A percentile compares a stretch with the other conserved stretches of the same genome.
These are phyloP conservation scores for Chondrostereum purpureum DNA, from an alignment of 1,284 basidiomycete genomes.

Conservation along the genomic window DNA sequence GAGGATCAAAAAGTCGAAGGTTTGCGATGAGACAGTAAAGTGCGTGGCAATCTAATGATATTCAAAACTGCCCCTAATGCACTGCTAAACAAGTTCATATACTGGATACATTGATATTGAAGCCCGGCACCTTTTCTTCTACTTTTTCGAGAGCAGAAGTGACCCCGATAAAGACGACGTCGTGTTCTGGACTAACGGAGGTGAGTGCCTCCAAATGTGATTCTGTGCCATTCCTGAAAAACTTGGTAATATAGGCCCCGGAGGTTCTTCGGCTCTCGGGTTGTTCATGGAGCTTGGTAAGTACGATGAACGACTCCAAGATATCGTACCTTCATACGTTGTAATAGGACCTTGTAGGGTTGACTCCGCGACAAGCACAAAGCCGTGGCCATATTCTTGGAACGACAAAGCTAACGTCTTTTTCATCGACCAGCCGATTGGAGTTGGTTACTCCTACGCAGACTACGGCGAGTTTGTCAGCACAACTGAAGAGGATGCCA, in stretches of 20 bases:
- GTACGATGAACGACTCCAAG: not conserved
- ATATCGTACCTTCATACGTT: not conserved
- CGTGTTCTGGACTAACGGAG: conserved; percentile 50
- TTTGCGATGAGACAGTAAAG: conserved; percentile 42
- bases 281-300: conserved; percentile 46
- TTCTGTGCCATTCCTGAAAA: not conserved
- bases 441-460: conserved; percentile 64
- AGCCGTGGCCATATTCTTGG: conserved; percentile 57
- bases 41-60: no score
- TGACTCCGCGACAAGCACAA: conserved; percentile 28
- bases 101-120: conserved; percentile 43
- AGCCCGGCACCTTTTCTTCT: conserved; percentile 64
- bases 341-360: conserved; percentile 23
- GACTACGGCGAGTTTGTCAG: conserved; percentile 51
- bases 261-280: conserved; percentile 37
- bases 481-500: conserved; percentile 46
- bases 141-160: conserved; percentile 59
- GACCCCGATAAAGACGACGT: conserved; percentile 50
- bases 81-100: no score
- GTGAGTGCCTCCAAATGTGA: conserved; percentile 11
- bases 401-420: conserved; percentile 63
- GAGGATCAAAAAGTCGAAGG: conserved; percentile 35
- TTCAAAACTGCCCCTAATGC: not conserved
- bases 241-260: conserved; percentile 25
- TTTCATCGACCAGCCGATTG: conserved; percentile 51